Evolutionary conservation across 2,329 filamentous ascomycete genomes (phyloP).

Genomic region (Calycina marina): DNA sequence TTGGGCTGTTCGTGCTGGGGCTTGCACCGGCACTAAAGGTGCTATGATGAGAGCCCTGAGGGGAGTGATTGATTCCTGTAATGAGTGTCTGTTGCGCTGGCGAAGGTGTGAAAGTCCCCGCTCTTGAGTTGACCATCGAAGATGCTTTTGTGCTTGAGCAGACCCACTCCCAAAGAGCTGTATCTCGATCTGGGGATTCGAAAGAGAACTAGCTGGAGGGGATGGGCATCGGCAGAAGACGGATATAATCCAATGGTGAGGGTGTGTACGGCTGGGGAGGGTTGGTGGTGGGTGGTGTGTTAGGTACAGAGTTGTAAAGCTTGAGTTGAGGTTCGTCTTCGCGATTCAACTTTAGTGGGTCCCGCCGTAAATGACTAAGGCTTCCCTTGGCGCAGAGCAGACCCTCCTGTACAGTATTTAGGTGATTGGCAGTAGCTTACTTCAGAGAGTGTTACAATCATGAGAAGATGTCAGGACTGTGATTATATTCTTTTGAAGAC

Average conservation of each 20-base stretch:
- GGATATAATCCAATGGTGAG: constrained; percentile 1
- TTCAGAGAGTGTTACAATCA: too few relatives aligned
- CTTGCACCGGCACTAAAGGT: constrained; percentile 23
- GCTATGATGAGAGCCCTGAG: constrained; percentile 32
- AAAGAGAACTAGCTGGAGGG: constrained; percentile 21
- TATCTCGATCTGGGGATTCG: constrained; percentile 22
- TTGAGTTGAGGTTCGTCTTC: too few relatives aligned
- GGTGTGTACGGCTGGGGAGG: constrained; percentile 1
- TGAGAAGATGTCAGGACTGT: too few relatives aligned
- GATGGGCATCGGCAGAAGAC: constrained; percentile 16
- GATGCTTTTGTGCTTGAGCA: constrained; percentile 21
- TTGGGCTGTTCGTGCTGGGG: constrained; percentile 25
- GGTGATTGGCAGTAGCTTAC: too few relatives aligned
- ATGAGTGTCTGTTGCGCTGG: constrained; percentile 23
- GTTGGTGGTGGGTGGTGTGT: neutral
- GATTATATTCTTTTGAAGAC: too few relatives aligned
- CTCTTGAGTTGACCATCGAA: constrained; percentile 25
- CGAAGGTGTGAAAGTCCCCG: constrained; percentile 24
- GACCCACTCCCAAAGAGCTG: constrained; percentile 22
- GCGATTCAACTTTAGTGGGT: too few relatives aligned
- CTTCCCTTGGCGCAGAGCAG: too few relatives aligned
- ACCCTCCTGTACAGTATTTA: too few relatives aligned
- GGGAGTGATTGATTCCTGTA: constrained; percentile 23
- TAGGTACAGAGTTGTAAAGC: too few relatives aligned
- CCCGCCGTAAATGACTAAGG: too few relatives aligned